phyloP scores from a whole-genome alignment of 352 stramenopile species.

The Globisporangium abappressorium region DNA sequence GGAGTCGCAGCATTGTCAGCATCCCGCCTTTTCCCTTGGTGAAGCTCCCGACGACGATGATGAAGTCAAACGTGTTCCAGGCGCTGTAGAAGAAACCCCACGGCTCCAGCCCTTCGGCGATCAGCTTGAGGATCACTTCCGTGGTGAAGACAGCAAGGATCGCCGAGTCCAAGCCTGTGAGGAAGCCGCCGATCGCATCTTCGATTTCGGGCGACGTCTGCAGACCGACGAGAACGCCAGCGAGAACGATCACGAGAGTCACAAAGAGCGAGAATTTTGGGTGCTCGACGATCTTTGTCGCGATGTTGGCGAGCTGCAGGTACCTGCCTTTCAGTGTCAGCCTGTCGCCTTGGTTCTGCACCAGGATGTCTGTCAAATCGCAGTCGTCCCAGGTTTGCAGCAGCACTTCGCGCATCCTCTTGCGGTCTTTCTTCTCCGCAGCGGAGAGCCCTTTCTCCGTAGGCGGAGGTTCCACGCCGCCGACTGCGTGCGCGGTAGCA shows the following conservation, averaged over 20 bases:
- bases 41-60: conserved; percentile 81
- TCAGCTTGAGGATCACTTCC: conserved; percentile 76
- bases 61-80: conserved; percentile 86
- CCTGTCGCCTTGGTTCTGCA: conserved; percentile 42
- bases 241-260: conserved; percentile 73
- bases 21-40: conserved; percentile 62
- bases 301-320: conserved; percentile 32
- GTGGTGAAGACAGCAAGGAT: conserved; percentile 77
- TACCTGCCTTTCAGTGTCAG: conserved; percentile 52
- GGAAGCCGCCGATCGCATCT: conserved; percentile 42
- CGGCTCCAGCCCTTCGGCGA: conserved; percentile 71
- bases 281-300: conserved; percentile 56
- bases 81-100: conserved; percentile 71
- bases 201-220: conserved; percentile 61
- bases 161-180: conserved; percentile 52
- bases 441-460: conserved; percentile 47
- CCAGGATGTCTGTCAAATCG: conserved; percentile 63
- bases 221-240: conserved; percentile 72
- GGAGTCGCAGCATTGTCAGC: conserved; percentile 79
- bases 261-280: conserved; percentile 65
- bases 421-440: conserved; percentile 52
- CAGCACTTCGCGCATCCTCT: conserved; percentile 74
- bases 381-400: conserved; percentile 77
- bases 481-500: neutral
- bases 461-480: conserved; percentile 1